A percentile compares a stretch with the other conserved stretches of the same genome.
These are phyloP conservation scores for Sapria himalayana DNA, from an alignment of 345 rosid genomes.

Conservation along the genomic window DNA sequence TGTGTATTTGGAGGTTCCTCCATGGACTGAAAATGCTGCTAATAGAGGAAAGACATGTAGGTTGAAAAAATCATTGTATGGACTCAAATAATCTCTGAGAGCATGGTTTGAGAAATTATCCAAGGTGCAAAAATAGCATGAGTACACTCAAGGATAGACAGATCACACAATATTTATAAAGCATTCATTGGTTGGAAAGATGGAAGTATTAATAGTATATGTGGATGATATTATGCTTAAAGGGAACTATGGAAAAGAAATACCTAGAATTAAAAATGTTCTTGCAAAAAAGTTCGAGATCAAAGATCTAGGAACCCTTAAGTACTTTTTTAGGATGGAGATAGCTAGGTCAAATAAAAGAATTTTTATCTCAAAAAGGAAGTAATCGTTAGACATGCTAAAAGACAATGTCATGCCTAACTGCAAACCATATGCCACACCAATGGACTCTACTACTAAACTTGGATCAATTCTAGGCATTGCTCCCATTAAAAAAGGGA, in stretches of 20 bases:
- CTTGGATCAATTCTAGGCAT: too few relatives aligned
- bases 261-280: neutral
- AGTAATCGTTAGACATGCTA: neutral
- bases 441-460: too few relatives aligned
- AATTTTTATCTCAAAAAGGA: neutral
- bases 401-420: neutral
- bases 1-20: neutral
- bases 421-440: neutral
- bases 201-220: neutral
- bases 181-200: neutral
- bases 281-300: neutral
- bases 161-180: neutral
- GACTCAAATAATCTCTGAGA: neutral
- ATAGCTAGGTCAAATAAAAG: neutral
- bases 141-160: neutral
- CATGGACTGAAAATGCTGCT: neutral
- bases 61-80: neutral
- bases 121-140: neutral
- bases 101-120: slow-evolving; percentile 4
- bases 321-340: neutral
- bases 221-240: neutral
- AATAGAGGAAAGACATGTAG: neutral
- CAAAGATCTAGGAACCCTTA: neutral
- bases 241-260: neutral
- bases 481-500: too few relatives aligned